Percentiles rank a stretch among this genome's conserved stretches.
phyloP scores from a whole-genome alignment of 176 grass and related monocot species.

The Eleusine indica region DNA sequence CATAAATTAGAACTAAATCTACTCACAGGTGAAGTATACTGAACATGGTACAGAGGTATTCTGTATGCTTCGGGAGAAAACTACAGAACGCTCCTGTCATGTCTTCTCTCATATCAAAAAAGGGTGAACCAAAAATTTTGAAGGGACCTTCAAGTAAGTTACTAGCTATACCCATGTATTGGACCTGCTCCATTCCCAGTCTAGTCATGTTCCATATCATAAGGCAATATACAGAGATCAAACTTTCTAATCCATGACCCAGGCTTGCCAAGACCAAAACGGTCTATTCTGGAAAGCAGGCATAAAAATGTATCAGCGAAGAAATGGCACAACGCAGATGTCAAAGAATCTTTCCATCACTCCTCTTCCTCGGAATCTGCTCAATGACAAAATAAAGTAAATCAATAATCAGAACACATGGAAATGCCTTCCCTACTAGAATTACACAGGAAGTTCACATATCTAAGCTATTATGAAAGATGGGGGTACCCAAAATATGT shows the following conservation, averaged over 20 bases:
- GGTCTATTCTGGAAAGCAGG: slow-evolving; percentile 40
- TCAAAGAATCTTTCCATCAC: slow-evolving; percentile 50
- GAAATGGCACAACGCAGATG: slow-evolving; percentile 36
- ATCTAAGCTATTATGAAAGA: neutral
- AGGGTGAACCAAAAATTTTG: slow-evolving; percentile 44
- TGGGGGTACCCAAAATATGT: neutral
- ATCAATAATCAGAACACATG: slow-evolving; percentile 10
- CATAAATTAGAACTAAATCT: slow-evolving; percentile 55
- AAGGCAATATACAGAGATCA: slow-evolving; percentile 48
- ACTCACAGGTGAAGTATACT: slow-evolving; percentile 51
- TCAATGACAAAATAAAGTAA: slow-evolving; percentile 36
- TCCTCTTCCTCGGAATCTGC: slow-evolving; percentile 76
- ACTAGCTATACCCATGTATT: slow-evolving; percentile 73
- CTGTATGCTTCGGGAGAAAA: slow-evolving; percentile 32
- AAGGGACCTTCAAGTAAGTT: slow-evolving; percentile 57
- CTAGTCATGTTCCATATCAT: slow-evolving; percentile 41
- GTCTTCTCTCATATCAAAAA: slow-evolving; percentile 46
- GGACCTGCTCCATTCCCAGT: slow-evolving; percentile 43
- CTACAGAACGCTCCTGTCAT: slow-evolving; percentile 41
- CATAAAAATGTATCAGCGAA: slow-evolving; percentile 42
- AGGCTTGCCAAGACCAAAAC: slow-evolving; percentile 43
- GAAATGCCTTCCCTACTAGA: slow-evolving; percentile 11
- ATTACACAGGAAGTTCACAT: neutral
- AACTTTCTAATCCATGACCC: slow-evolving; percentile 42
- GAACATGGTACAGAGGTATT: slow-evolving; percentile 50